Base-by-base conservation (phyloP, 257 asterid genomes). In the Nicotiana attenuata region DNA sequence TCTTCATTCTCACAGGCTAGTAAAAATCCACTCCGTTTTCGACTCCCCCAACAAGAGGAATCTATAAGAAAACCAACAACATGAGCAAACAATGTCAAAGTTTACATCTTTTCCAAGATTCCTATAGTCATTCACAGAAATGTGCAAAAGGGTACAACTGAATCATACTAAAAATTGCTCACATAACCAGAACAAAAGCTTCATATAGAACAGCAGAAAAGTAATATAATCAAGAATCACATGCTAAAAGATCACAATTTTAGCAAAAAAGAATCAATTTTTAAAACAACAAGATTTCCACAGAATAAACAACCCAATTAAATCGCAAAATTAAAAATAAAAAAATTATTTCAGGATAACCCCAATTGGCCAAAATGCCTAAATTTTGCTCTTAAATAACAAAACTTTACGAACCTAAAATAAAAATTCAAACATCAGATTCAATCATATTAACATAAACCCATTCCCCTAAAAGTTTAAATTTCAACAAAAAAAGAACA, bases 1-100 rank as follows among this genome's bases (percentile, higher is more conserved):
- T 87, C 89, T 83, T 87, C 90, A 88, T 88, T 17, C 78, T 71
- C 60, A 55, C 22, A 45, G 24, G 60, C 59, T 20, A 22, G 22
- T 0, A 71, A 71, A 45, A 24, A 9, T 47, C 1, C 41, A 24
- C 79, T 47, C 79, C 38, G 10, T 31, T 65, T 47, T 47, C 41
- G 38, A 22, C 38, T 15, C 79, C 41, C 38, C 61, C 61, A 22
- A 47, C 38, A 47, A 47, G 79, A 47, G 61, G 61, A 73, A 24
- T 22, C 79, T 73, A 73, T 15, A 73, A 0, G 61, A 47, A 29
- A 73, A 73, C 61, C 61, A 45, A 73, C 61, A 73, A 14, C 41
- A 47, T 47, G 61, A 47, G 61, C 16, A 73, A 20, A 22, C 50
- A 47, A 8, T 14, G 17, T 22, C 41, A 73, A 73, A 73, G 15